Percentiles rank a stretch among this genome's conserved stretches.
Conservation (phyloP, 768 basidiomycete genomes). For the Obba rivulosa region DNA sequence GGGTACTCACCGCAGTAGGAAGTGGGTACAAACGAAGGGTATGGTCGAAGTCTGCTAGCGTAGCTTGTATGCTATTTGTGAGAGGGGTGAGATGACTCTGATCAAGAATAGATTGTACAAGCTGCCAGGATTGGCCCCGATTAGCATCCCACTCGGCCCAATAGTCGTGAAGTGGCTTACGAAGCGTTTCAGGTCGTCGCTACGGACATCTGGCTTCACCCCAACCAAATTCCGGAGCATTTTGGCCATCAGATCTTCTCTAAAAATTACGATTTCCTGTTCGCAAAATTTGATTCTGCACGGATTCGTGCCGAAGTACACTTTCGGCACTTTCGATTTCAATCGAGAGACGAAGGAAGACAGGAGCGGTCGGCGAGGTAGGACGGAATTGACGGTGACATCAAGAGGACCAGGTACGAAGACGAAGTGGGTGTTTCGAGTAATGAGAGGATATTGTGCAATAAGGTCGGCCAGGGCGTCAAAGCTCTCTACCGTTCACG, state of each 20-base stretch:
- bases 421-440: constrained; percentile 80
- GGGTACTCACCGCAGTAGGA: constrained; percentile 73
- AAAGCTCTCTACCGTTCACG: constrained; percentile 67
- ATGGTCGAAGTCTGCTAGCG: constrained; percentile 87
- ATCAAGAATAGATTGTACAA: constrained; percentile 94
- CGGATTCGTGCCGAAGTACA: constrained; percentile 84
- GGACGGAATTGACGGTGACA: constrained; percentile 69
- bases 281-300: constrained; percentile 93
- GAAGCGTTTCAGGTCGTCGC: constrained; percentile 82
- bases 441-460: constrained; percentile 71
- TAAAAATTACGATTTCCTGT: constrained; percentile 91
- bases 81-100: constrained; percentile 93
- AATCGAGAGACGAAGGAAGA: constrained; percentile 69
- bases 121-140: constrained; percentile 36
- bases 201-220: constrained; percentile 74
- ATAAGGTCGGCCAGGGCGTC: constrained; percentile 84
- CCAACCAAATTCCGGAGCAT: constrained; percentile 92
- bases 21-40: constrained; percentile 88
- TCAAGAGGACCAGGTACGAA: constrained; percentile 95
- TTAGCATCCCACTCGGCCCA: neutral
- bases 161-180: constrained; percentile 41
- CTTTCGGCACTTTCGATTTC: constrained; percentile 67
- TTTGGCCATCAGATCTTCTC: constrained; percentile 89
- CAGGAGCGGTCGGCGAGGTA: constrained; percentile 81
- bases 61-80: constrained; percentile 79